Base-by-base conservation (phyloP, 495 filamentous ascomycete genomes). In the Podospora didyma region DNA sequence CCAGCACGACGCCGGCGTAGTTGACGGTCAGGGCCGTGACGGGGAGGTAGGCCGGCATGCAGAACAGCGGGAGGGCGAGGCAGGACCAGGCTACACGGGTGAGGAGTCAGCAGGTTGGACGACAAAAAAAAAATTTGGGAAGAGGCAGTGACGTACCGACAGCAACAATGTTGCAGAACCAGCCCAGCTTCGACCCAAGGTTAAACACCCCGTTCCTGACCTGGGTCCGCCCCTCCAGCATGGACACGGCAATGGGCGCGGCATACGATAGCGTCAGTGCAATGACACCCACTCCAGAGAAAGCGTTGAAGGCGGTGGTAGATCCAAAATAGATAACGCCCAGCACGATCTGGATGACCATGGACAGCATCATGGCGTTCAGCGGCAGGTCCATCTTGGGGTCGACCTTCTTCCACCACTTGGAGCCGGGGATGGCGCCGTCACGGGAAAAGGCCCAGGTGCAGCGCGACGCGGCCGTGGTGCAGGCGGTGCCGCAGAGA, bases 31-130 rank as follows among this genome's bases (percentile, higher is more conserved):
- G 71, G 7, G 70, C 74, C 2, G 75, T 80, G 22, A 86, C 83
- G 2, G 85, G 85, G 45, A 87, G 75, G 14, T 72, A 72, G 1
- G 81, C 79, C 0, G 85, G 85, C 59, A 88, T 75, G 64, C 84
- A 87, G 68, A 88, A 88, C 14, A 87, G 71, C 3, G 86, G 83
- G 37, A 86, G 70, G 19, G 83, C 85, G 42, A 88, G 78, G 7
- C 69, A 51, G 47, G 82, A 84, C 85, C 84, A 88, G 45, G 67
- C 83, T 84, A 24, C 19, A 48, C 7, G 21, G 31, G 5, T 11
- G 51, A 35, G 21, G 48, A 12, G 10, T 59, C 53, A 53, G 56
- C 21, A 34, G 11, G 2, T 21, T 23, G 37, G 46, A 65, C 62
- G 46, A 60, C 35, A 51, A 60, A 34, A 51, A 42, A 17, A 52